phyloP scores from a whole-genome alignment of 2,329 filamentous ascomycete species.

The Aschersonia sp. region DNA sequence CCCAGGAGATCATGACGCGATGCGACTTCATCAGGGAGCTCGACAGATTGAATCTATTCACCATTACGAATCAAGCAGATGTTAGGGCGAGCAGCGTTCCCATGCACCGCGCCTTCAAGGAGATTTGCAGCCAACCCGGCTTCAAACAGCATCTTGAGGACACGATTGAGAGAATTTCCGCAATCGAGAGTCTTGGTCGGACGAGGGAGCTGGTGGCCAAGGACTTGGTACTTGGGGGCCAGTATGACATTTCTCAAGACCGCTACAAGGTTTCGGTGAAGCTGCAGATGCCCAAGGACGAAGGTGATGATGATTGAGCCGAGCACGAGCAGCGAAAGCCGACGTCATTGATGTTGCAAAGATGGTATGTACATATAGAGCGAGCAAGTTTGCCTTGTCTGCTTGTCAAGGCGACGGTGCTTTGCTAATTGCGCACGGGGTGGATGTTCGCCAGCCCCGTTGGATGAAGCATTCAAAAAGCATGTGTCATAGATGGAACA shows the following conservation, averaged over 20 bases:
- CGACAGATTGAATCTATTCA: constrained; percentile 90
- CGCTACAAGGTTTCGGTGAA: constrained; percentile 25
- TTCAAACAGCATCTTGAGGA: constrained; percentile 73
- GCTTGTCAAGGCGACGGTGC: no score
- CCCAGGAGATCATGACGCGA: constrained; percentile 86
- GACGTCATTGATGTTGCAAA: no score
- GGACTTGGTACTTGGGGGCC: constrained; percentile 73
- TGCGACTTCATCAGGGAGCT: constrained; percentile 88
- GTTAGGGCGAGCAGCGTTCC: constrained; percentile 90
- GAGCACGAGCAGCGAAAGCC: no score
- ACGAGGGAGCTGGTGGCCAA: constrained; percentile 95
- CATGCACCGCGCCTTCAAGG: constrained; percentile 84
- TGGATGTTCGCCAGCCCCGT: no score
- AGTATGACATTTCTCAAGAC: constrained; percentile 48
- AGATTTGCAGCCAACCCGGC: constrained; percentile 61
- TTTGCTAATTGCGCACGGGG: no score
- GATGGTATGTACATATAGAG: no score
- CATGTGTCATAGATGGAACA: no score
- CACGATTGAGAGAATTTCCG: constrained; percentile 73
- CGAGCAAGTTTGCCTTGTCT: no score
- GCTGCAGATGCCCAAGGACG: constrained; percentile 27
- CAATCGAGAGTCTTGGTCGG: constrained; percentile 82
- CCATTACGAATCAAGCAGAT: constrained; percentile 73
- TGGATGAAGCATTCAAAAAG: no score
- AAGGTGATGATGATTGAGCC: neutral